phyloP scores from a whole-genome alignment of 2,329 filamentous ascomycete genomes.

The Ophiostoma tasmaniense region DNA sequence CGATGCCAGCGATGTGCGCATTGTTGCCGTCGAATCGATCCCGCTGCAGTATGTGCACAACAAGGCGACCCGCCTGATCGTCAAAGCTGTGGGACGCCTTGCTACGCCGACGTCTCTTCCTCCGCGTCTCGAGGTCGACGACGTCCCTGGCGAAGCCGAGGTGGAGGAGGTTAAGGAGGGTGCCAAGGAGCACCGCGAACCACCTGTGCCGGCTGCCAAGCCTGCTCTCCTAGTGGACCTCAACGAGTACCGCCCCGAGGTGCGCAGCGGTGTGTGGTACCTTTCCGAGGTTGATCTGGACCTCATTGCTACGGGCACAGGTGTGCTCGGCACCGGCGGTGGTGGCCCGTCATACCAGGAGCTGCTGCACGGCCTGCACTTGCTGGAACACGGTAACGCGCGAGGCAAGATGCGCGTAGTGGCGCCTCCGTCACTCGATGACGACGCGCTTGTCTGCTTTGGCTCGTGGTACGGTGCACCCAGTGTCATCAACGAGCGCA shows the following conservation, averaged over 20 bases:
- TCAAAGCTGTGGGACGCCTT: not conserved
- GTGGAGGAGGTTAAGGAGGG: not conserved
- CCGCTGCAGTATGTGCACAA: slow-evolving; percentile 1
- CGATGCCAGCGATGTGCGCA: not conserved
- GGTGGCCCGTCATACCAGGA: slow-evolving; percentile 3
- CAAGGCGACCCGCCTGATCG: not conserved
- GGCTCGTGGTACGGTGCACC: slow-evolving; percentile 1
- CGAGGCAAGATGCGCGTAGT: slow-evolving; percentile 1
- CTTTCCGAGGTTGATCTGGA: slow-evolving; percentile 1
- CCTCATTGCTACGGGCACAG: not conserved
- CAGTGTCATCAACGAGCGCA: not conserved
- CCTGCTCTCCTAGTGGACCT: not conserved
- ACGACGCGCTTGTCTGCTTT: not conserved
- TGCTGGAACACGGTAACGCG: not conserved
- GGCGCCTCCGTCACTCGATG: not conserved
- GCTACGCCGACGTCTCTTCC: not conserved
- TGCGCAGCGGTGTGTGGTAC: not conserved
- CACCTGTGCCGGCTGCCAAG: not conserved
- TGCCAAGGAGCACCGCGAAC: not conserved
- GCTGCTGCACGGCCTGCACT: slow-evolving; percentile 2
- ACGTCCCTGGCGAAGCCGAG: not conserved
- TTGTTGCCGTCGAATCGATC: not conserved
- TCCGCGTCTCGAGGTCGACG: not conserved
- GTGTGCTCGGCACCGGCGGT: not conserved
- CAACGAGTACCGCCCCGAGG: slow-evolving; percentile 2